These are phyloP conservation scores for Pythium pyrilobum DNA, from an alignment of 352 stramenopile species.

Conservation along the genomic window DNA sequence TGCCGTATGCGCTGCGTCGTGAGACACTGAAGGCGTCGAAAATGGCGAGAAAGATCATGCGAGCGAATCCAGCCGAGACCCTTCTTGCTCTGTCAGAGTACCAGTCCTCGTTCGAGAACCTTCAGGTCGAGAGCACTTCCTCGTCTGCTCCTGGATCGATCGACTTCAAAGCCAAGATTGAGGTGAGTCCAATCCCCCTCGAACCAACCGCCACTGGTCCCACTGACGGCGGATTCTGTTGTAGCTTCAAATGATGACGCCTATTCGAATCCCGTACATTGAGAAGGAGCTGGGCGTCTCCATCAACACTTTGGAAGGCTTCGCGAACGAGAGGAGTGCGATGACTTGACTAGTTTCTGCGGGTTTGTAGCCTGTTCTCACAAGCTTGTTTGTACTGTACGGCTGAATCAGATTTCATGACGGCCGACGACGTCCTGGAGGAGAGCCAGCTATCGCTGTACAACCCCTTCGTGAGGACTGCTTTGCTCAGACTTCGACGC, in stretches of 20 bases:
- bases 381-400: not conserved
- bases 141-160: conserved; percentile 26
- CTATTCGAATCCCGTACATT: conserved; percentile 84
- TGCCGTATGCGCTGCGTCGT: conserved; percentile 59
- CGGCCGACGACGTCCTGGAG: conserved; percentile 75
- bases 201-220: not conserved
- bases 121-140: conserved; percentile 28
- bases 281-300: conserved; percentile 67
- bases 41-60: conserved; percentile 74
- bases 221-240: not conserved
- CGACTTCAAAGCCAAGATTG: conserved; percentile 76
- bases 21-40: conserved; percentile 71
- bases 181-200: no score
- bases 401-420: conserved; percentile 61
- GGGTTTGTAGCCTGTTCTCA: no score
- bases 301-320: conserved; percentile 74
- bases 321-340: conserved; percentile 77
- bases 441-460: conserved; percentile 78
- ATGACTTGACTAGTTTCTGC: no score
- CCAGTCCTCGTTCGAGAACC: conserved; percentile 74
- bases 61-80: conserved; percentile 75
- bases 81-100: conserved; percentile 77
- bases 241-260: conserved; percentile 86
- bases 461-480: conserved; percentile 64
- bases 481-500: no score